Evolutionary conservation across 129 eudicot species (phyloP).

Genomic region (Cynara cardunculus): DNA sequence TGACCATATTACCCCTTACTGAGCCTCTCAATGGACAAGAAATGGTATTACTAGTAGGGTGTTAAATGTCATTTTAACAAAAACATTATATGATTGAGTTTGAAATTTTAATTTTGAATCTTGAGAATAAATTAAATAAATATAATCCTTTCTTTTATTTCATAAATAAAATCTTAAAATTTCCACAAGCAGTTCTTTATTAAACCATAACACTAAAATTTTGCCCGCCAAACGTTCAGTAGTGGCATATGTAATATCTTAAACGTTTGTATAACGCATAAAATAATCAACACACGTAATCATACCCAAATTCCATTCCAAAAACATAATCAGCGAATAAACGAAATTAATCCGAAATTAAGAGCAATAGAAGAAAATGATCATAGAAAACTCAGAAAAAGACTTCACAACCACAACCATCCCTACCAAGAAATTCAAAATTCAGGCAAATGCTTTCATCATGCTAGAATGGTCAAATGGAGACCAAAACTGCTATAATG

Average conservation of each 20-base stretch:
- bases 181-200: background rate
- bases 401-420: slow-evolving; percentile 46
- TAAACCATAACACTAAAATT: background rate
- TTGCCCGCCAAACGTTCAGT: background rate
- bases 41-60: background rate
- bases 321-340: background rate
- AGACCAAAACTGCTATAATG: background rate
- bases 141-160: no score
- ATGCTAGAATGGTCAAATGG: background rate
- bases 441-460: slow-evolving; percentile 1
- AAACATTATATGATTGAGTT: background rate
- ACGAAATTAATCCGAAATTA: slow-evolving; percentile 8
- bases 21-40: background rate
- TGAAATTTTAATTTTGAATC: slow-evolving; percentile 3
- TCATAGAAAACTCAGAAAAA: slow-evolving; percentile 33
- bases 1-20: background rate
- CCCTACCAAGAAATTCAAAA: slow-evolving; percentile 22
- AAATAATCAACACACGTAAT: background rate
- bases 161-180: background rate
- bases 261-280: background rate
- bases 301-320: background rate
- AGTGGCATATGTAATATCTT: slow-evolving; percentile 2
- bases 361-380: slow-evolving; percentile 24
- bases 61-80: background rate
- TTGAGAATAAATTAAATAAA: background rate